Evolutionary conservation across 2,329 filamentous ascomycete genomes (phyloP).

Genomic region (Penicillium sp.): DNA sequence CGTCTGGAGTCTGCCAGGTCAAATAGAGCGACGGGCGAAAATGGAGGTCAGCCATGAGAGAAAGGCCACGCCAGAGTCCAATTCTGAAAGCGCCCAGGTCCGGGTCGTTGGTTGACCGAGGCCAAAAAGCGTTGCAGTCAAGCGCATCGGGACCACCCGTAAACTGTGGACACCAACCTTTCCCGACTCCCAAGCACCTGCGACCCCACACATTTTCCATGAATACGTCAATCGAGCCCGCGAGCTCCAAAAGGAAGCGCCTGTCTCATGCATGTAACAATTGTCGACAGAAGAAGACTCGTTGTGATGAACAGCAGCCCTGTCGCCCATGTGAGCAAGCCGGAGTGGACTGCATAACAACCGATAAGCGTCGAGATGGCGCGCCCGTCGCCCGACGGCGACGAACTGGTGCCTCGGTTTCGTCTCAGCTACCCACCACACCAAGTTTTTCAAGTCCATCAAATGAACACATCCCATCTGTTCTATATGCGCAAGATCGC

Average conservation of each 20-base stretch:
- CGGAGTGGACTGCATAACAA: constrained; percentile 11
- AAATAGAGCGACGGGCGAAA: too few relatives aligned
- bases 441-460: background rate
- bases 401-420: background rate
- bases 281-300: constrained; percentile 14
- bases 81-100: too few relatives aligned
- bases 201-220: background rate
- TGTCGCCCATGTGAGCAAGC: constrained; percentile 12
- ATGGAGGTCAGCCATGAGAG: too few relatives aligned
- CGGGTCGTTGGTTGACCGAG: too few relatives aligned
- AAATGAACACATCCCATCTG: background rate
- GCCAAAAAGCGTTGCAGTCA: background rate
- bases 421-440: background rate
- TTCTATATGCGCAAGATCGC: background rate
- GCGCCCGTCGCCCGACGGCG: constrained; percentile 5
- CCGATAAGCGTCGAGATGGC: constrained; percentile 13
- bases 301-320: constrained; percentile 13
- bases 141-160: background rate
- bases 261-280: constrained; percentile 10
- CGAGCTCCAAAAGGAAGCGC: background rate
- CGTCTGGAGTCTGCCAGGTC: too few relatives aligned
- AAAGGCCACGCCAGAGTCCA: too few relatives aligned
- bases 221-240: background rate
- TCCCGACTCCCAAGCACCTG: background rate
- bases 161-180: background rate